Base-by-base conservation (phyloP, 345 rosid genomes). In the Moricandia arvensis region DNA sequence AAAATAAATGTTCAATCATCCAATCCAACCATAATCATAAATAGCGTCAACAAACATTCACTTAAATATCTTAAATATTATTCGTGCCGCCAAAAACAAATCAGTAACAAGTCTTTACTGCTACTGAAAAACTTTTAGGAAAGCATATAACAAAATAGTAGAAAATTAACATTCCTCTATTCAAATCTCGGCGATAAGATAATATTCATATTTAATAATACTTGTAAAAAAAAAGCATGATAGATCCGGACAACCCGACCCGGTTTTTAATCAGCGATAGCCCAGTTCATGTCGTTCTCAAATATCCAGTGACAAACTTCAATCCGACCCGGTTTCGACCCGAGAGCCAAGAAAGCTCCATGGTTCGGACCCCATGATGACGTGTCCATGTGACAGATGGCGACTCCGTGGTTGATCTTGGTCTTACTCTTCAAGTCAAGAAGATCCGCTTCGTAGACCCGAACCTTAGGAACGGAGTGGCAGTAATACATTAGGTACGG, bases 261-360 rank as follows among this genome's bases (percentile, higher is more conserved):
- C 31, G 12, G 26, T 35, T 7, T 31, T 59, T 53, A 80, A 75
- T 87, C 90, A 0, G 90, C 89, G 11, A 67, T 59, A 1, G 88
- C 79, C 97, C 96, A 89, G 41, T 88, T 91, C 89, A 90, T 69
- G 65, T 91, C 96, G 76, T 88, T 90, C 81, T 91, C 89, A 60
- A 88, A 91, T 26, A 91, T 91, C 97, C 97, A 91, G 71, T 91
- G 97, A 26, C 97, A 91, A 0, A 90, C 91, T 74, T 91, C 96
- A 17, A 87, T 87, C 72, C 37, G 79, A 58, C 96, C 97, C 1
- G 97, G 97, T 31, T 83, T 80, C 3, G 90, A 85, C 35, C 96
- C 91, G 27, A 91, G 76, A 5, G 93, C 85, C 43, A 83, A 4
- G 75, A 91, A 91, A 2, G 97, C 93, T 10, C 91, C 93, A 11